Base-by-base conservation (phyloP, 805 yeast species). In the Yarrowia keelungensis region DNA sequence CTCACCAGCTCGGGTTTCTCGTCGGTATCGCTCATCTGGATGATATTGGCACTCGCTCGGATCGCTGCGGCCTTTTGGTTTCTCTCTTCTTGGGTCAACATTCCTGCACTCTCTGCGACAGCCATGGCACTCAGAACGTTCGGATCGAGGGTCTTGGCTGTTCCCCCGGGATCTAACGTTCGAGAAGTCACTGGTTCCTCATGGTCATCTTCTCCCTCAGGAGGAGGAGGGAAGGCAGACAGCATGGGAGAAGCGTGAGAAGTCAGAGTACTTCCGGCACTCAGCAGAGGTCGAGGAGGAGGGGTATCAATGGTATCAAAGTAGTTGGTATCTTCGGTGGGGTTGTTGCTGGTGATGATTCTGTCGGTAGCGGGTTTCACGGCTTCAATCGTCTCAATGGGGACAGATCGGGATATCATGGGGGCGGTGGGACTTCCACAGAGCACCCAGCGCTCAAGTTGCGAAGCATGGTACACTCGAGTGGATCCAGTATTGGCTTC, bases 331-430 rank as follows among this genome's bases (percentile, higher is more conserved):
- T 56, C 47, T 10, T 56, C 38, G 2, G 47, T 41, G 14, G 47
- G 47, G 46, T 56, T 53, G 59, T 43, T 8, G 1, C 32, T 3
- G 32, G 32, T 5, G 32, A 26, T 26, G 7, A 53, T 53, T 26
- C 14, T 53, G 32, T 5, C 26, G 5, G 22, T 3, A 2, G 15
- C n/a, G 26, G 45, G 47, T 42, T 56, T 56, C 62, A 56, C 62
- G 15, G 62, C 62, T 42, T 56, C 62, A 41, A 56, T 56, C 22
- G 62, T 56, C 62, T 56, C 62, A 42, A 56, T 56, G 15, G 62
- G 62, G 43, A 56, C 47, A 11, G 62, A 22, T 41, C 62, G 36
- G 39, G 62, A 56, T 26, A 56, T 41, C 62, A 56, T 56, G 5
- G 62, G 62, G 15, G 62, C 62, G 22, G 47, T 56, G n/a, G 62